A percentile compares a stretch with the other conserved stretches of the same genome.
Conservation (phyloP, 1,139 yeast species). For the Hyphopichia burtonii region DNA sequence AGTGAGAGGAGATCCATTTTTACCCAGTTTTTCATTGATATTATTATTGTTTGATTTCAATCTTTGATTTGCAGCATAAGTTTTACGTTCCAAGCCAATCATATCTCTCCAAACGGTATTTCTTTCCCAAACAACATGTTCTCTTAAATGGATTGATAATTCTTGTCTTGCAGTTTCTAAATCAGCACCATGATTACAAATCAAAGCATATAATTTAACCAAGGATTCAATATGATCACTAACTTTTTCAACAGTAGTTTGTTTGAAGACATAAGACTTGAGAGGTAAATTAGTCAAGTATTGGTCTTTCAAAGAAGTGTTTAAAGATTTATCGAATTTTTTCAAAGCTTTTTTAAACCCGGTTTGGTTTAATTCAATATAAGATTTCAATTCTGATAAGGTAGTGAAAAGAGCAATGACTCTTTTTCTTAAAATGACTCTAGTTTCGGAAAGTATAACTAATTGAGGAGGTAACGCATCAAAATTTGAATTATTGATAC, state of each 20-base stretch:
- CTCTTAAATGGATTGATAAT: conserved; percentile 61
- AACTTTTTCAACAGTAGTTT: conserved; percentile 42
- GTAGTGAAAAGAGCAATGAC: conserved; percentile 58
- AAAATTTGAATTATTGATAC: conserved; percentile 17
- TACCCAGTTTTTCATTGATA: conserved; percentile 8
- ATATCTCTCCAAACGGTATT: conserved; percentile 76
- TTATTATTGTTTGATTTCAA: conserved; percentile 13
- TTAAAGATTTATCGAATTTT: conserved; percentile 65
- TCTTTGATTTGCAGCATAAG: conserved; percentile 39
- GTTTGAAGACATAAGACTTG: conserved; percentile 34
- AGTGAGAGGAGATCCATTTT: conserved; percentile 11
- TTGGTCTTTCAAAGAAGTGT: conserved; percentile 38
- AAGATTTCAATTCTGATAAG: conserved; percentile 63
- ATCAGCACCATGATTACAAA: conserved; percentile 42
- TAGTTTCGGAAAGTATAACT: conserved; percentile 38
- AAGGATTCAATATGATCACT: conserved; percentile 41
- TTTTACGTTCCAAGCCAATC: conserved; percentile 79
- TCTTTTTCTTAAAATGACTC: conserved; percentile 55
- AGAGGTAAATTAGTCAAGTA: conserved; percentile 33
- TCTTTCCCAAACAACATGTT: conserved; percentile 75
- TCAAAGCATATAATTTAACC: conserved; percentile 38
- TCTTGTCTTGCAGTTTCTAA: conserved; percentile 46
- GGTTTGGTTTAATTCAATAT: conserved; percentile 62
- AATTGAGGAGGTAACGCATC: conserved; percentile 38
- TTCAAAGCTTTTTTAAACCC: conserved; percentile 70